Conservation (phyloP, 2,329 filamentous ascomycete genomes). For the Juglanconis juglandina region DNA sequence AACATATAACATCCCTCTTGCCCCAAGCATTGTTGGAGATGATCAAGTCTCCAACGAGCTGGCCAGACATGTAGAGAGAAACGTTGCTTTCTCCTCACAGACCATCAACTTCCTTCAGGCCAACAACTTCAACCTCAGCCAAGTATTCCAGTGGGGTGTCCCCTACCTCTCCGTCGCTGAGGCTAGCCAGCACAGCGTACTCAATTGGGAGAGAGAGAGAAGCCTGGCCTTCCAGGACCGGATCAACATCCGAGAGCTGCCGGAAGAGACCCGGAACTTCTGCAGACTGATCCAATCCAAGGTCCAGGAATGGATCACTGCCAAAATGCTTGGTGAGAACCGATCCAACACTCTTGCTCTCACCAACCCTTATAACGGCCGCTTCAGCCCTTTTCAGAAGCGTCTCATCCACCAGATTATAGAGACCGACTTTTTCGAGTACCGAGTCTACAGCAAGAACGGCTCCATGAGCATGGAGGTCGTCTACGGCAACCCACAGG, state of each 20-base stretch:
- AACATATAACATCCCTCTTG: constrained; percentile 31
- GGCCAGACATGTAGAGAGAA: constrained; percentile 24
- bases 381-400: constrained; percentile 26
- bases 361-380: constrained; percentile 21
- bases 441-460: constrained; percentile 7
- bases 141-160: constrained; percentile 27
- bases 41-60: constrained; percentile 16
- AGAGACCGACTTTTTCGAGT: constrained; percentile 21
- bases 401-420: constrained; percentile 27
- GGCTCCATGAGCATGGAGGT: constrained; percentile 19
- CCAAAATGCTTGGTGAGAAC: not conserved
- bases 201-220: constrained; percentile 6
- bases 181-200: constrained; percentile 13
- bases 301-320: constrained; percentile 13
- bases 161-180: constrained; percentile 30
- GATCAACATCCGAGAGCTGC: constrained; percentile 10
- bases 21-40: constrained; percentile 25
- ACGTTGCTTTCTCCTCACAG: constrained; percentile 25
- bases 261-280: constrained; percentile 17
- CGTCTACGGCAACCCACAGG: constrained; percentile 1
- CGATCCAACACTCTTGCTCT: constrained; percentile 19
- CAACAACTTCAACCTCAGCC: constrained; percentile 25
- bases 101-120: constrained; percentile 29
- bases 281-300: constrained; percentile 1
- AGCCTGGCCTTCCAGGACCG: not conserved